Evolutionary conservation across 257 asterid species (phyloP).

Genomic region (Paulownia fortunei): DNA sequence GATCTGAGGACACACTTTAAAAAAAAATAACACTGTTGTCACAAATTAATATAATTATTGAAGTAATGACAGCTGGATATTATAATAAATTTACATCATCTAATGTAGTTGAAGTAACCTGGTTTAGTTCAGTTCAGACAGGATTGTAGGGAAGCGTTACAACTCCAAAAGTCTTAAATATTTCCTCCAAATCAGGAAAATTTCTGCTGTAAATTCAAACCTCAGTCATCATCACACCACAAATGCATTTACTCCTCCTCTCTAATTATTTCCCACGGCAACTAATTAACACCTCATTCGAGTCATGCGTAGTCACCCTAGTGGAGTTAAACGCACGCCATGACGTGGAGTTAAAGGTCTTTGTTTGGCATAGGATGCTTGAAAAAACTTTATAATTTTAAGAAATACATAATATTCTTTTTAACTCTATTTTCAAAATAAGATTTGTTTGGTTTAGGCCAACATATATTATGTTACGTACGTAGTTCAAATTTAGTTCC

Average conservation of each 20-base stretch:
- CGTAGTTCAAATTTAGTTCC: no score
- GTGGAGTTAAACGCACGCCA: slow-evolving; percentile 37
- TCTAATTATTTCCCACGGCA: background rate
- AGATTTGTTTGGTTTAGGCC: no score
- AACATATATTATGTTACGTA: no score
- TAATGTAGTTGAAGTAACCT: background rate
- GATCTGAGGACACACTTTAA: no score
- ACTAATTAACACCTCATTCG: no score
- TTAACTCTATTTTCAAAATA: background rate
- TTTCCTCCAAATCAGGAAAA: slow-evolving; percentile 30
- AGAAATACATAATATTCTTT: background rate
- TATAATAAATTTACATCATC: background rate
- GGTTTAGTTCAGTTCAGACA: background rate
- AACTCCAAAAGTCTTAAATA: slow-evolving; percentile 2
- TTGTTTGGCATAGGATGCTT: background rate
- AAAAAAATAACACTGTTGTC: no score
- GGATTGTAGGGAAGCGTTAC: slow-evolving; percentile 20
- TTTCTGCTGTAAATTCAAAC: background rate
- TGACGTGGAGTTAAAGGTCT: slow-evolving; percentile 25
- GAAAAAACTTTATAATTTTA: background rate
- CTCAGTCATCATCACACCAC: background rate
- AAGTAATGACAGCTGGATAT: no score
- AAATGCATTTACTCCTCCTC: slow-evolving; percentile 27
- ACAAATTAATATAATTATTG: no score
- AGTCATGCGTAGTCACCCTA: background rate